Percentiles rank a stretch among this genome's conserved stretches.
These are phyloP conservation scores for Rosa lucieae DNA, from an alignment of 306 rosid genomes.

Conservation along the genomic window DNA sequence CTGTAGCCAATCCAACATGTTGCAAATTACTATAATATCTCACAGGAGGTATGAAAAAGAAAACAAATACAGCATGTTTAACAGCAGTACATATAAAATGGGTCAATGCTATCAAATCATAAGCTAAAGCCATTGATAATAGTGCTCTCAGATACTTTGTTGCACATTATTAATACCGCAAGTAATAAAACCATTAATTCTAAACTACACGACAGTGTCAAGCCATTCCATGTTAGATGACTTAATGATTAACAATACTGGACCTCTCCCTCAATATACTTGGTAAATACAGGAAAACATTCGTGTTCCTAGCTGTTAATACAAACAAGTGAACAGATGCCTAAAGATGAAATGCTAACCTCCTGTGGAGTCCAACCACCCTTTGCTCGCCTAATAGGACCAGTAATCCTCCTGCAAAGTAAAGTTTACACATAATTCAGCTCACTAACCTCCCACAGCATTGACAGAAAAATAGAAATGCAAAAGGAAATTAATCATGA, in stretches of 20 bases:
- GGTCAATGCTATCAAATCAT: slow-evolving; percentile 7
- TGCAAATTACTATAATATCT: slow-evolving; percentile 2
- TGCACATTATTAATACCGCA: background rate
- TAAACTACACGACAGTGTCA: background rate
- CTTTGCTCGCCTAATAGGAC: slow-evolving; percentile 97
- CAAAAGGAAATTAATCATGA: slow-evolving; percentile 12
- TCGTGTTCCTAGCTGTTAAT: background rate
- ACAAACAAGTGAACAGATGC: background rate
- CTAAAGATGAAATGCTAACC: slow-evolving; percentile 39
- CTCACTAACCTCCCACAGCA: background rate
- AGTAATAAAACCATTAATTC: background rate
- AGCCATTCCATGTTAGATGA: slow-evolving; percentile 2
- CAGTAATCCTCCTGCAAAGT: slow-evolving; percentile 74
- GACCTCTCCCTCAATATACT: slow-evolving; percentile 28
- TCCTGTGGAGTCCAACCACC: slow-evolving; percentile 99
- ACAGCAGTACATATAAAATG: background rate
- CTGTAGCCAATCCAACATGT: slow-evolving; percentile 44
- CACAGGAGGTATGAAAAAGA: background rate
- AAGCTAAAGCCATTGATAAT: background rate
- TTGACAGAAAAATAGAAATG: slow-evolving; percentile 1
- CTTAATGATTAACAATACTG: slow-evolving; percentile 8
- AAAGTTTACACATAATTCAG: slow-evolving; percentile 26
- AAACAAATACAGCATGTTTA: background rate
- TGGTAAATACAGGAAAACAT: slow-evolving; percentile 7
- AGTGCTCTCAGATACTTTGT: background rate